Conservation (phyloP, 257 asterid genomes). For the Solanum medicagineum region DNA sequence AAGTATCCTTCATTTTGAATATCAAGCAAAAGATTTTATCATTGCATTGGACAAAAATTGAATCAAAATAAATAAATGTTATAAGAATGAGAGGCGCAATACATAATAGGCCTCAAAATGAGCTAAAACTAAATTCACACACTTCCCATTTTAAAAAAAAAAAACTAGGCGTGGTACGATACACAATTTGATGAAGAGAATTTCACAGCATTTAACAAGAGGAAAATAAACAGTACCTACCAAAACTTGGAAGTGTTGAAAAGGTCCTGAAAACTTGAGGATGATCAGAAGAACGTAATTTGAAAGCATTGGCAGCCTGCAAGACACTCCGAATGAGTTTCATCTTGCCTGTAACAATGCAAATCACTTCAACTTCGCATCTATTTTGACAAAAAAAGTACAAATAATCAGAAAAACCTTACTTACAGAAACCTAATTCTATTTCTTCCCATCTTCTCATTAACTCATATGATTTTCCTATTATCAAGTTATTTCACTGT, state of each 20-base stretch:
- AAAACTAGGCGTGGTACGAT: background rate
- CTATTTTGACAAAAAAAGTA: background rate
- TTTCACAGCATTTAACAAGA: background rate
- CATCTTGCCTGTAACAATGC: background rate
- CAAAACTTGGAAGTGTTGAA: background rate
- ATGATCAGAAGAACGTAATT: background rate
- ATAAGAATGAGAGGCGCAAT: background rate
- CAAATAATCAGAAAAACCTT: background rate
- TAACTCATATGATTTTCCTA: background rate
- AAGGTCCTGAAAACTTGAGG: background rate
- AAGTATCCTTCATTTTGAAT: background rate
- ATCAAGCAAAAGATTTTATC: background rate
- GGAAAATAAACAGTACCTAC: background rate
- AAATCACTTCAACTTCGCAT: background rate
- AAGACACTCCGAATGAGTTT: background rate
- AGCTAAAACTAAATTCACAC: background rate
- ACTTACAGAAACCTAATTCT: background rate
- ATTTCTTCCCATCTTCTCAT: background rate
- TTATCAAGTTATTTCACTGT: background rate
- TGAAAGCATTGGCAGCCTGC: background rate
- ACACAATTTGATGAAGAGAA: background rate
- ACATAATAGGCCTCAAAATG: background rate
- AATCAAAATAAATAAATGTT: background rate
- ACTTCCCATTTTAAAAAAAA: background rate
- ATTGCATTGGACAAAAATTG: background rate